Conservation (phyloP, 2,329 filamentous ascomycete genomes). For the Monosporascus cannonballus region DNA sequence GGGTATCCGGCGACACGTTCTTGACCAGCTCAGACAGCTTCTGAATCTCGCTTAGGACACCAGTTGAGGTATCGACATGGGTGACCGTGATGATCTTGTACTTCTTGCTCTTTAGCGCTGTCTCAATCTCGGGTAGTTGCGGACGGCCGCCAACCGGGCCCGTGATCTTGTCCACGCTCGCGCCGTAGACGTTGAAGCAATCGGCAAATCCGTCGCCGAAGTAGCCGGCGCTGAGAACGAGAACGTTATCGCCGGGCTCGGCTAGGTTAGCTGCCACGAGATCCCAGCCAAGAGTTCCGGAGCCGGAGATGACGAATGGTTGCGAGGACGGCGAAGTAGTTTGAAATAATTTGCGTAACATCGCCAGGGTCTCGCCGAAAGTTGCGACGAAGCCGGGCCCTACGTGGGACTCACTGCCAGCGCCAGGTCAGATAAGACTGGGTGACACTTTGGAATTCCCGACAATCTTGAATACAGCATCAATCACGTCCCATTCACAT, state of each 20-base stretch:
- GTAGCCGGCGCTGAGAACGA: conserved; percentile 94
- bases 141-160: conserved; percentile 84
- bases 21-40: conserved; percentile 76
- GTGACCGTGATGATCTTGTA: conserved; percentile 95
- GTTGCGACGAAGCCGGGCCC: conserved; percentile 79
- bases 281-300: conserved; percentile 95
- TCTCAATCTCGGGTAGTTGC: conserved; percentile 80
- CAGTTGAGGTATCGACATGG: conserved; percentile 95
- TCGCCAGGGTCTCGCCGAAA: conserved; percentile 83
- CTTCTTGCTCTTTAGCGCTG: conserved; percentile 79
- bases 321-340: conserved; percentile 76
- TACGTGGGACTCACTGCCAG: conserved; percentile 81
- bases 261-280: conserved; percentile 88
- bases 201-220: conserved; percentile 93
- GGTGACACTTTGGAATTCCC: too few relatives aligned
- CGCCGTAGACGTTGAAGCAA: conserved; percentile 87
- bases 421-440: conserved; percentile 4
- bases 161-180: conserved; percentile 82
- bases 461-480: too few relatives aligned
- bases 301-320: conserved; percentile 89
- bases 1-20: conserved; percentile 80
- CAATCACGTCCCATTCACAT: neutral
- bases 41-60: conserved; percentile 88
- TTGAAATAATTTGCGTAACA: conserved; percentile 92
- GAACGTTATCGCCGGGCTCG: conserved; percentile 81